Conservation (phyloP, 1,139 yeast species). For the Candida tropicalis region DNA sequence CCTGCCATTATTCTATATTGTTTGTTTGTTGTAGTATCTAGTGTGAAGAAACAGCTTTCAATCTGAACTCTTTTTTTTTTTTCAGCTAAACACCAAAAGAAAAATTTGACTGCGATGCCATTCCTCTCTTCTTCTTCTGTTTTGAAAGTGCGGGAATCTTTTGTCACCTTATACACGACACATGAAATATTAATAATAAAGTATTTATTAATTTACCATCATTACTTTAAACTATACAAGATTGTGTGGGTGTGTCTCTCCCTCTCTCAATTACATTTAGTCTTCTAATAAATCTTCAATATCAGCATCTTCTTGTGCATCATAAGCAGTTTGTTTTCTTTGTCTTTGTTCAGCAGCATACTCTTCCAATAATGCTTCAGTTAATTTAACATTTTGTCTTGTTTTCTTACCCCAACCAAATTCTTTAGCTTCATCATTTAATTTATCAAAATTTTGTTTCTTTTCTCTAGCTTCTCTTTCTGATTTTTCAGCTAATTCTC, state of each 20-base stretch:
- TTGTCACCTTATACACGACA: neutral
- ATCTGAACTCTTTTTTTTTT: too few species aligned
- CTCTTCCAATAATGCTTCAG: slow-evolving; percentile 55
- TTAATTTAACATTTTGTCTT: slow-evolving; percentile 56
- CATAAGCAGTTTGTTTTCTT: slow-evolving; percentile 45
- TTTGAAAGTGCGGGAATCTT: neutral
- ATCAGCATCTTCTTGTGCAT: slow-evolving; percentile 66
- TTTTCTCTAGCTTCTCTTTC: slow-evolving; percentile 36
- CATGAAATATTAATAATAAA: neutral
- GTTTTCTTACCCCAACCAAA: slow-evolving; percentile 85
- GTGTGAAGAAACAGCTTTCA: neutral
- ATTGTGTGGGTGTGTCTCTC: too few species aligned
- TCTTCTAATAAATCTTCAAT: slow-evolving; percentile 62
- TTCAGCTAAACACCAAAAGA: neutral
- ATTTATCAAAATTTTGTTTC: slow-evolving; percentile 31
- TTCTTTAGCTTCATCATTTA: slow-evolving; percentile 43
- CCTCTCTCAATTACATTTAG: neutral
- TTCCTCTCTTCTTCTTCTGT: neutral
- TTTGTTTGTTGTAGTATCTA: neutral
- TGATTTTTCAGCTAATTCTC: slow-evolving; percentile 39
- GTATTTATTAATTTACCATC: too few species aligned
- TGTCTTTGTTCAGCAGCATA: slow-evolving; percentile 43
- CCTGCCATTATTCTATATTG: slow-evolving; percentile 41
- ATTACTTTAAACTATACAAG: neutral
- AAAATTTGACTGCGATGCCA: slow-evolving; percentile 4